Conservation (phyloP, 257 asterid species). For the Rubia yunnanensis region DNA sequence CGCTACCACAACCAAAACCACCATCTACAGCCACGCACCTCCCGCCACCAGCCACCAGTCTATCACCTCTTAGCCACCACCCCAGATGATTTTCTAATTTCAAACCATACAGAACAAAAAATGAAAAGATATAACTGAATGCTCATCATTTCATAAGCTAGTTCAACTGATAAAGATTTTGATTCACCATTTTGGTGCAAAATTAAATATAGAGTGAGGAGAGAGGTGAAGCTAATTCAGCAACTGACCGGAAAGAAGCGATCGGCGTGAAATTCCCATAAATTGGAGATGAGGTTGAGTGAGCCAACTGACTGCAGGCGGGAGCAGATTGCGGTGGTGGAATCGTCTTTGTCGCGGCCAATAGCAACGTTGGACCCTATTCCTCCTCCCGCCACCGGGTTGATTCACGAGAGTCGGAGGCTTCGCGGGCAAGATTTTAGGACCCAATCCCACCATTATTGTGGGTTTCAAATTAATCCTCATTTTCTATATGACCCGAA, state of each 20-base stretch:
- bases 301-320: constrained; percentile 77
- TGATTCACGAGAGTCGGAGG: constrained; percentile 71
- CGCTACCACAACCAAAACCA: no score
- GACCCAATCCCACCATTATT: constrained; percentile 25
- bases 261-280: constrained; percentile 77
- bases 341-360: constrained; percentile 61
- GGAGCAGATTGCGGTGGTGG: constrained; percentile 53
- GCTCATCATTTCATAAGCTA: constrained; percentile 88
- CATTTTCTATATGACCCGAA: constrained; percentile 29
- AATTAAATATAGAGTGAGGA: neutral
- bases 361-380: constrained; percentile 8
- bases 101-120: neutral
- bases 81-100: constrained; percentile 9
- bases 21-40: no score
- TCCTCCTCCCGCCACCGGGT: constrained; percentile 31
- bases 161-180: constrained; percentile 72
- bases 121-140: constrained; percentile 50
- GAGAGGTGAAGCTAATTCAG: constrained; percentile 7
- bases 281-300: constrained; percentile 74
- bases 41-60: no score
- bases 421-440: constrained; percentile 83
- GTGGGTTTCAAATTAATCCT: neutral
- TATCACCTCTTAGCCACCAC: no score
- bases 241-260: constrained; percentile 79
- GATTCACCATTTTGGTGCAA: constrained; percentile 43